Percentiles rank a stretch among this genome's conserved stretches.
Conservation (phyloP, 306 rosid species). For the Dalbergia cochinchinensis region DNA sequence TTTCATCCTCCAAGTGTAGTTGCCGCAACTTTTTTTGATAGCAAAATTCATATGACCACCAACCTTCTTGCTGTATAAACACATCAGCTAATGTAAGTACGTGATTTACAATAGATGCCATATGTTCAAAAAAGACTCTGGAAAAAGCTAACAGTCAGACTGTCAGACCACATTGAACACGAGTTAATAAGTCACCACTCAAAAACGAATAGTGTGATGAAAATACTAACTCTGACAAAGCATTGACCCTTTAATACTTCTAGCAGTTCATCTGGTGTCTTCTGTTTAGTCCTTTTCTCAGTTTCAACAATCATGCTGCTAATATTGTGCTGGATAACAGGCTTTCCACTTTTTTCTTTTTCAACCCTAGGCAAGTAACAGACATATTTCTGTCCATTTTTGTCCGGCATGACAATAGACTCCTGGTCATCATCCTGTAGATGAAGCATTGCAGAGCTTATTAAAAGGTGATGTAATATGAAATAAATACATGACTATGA, state of each 20-base stretch:
- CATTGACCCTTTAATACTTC: constrained; percentile 83
- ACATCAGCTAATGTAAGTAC: constrained; percentile 41
- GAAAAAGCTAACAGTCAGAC: constrained; percentile 4
- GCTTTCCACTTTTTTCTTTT: constrained; percentile 73
- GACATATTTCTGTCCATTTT: constrained; percentile 73
- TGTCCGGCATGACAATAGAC: constrained; percentile 74
- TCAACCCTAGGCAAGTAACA: constrained; percentile 94
- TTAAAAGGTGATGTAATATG: neutral
- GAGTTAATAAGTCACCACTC: neutral
- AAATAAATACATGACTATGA: neutral
- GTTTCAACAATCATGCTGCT: constrained; percentile 90
- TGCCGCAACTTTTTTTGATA: constrained; percentile 79
- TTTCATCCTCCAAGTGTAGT: constrained; percentile 85
- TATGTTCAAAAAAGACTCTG: neutral
- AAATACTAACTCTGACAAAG: constrained; percentile 73
- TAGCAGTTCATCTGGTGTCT: constrained; percentile 96
- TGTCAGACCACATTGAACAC: neutral
- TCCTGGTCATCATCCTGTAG: constrained; percentile 89
- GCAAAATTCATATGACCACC: constrained; percentile 99
- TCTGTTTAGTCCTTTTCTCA: constrained; percentile 77
- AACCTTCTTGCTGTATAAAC: constrained; percentile 91
- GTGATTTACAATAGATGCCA: constrained; percentile 15
- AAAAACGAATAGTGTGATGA: constrained; percentile 30
- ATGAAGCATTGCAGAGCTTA: constrained; percentile 9
- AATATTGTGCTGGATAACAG: constrained; percentile 67